Evolutionary conservation across 2,329 filamentous ascomycete species (phyloP).

Genomic region (Nakataea oryzae): DNA sequence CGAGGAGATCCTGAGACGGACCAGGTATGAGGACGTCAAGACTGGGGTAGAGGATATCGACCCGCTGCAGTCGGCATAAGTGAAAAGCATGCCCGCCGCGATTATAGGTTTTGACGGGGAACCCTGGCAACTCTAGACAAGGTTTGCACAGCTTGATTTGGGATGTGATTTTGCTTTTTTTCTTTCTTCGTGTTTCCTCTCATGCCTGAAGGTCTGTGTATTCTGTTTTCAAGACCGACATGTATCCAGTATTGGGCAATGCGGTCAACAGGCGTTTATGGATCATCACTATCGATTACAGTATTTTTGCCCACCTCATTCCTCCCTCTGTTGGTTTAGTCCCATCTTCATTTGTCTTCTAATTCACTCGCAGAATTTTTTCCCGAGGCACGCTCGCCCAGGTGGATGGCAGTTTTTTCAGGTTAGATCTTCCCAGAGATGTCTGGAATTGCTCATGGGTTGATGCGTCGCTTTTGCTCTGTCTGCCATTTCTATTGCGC

Average conservation of each 20-base stretch:
- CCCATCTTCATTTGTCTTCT: background rate
- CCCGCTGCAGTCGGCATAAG: constrained; percentile 38
- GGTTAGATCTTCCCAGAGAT: background rate
- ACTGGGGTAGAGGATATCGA: constrained; percentile 58
- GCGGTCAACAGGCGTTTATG: background rate
- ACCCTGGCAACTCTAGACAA: background rate
- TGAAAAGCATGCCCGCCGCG: no score
- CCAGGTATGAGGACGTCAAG: constrained; percentile 48
- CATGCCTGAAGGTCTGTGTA: background rate
- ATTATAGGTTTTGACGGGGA: background rate
- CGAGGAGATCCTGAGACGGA: constrained; percentile 86
- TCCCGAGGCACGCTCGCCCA: no score
- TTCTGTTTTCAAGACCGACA: background rate
- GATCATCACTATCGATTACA: background rate
- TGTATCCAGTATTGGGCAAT: background rate
- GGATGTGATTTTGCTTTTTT: background rate
- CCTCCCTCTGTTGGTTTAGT: background rate
- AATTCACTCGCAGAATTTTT: background rate
- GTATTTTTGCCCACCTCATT: background rate
- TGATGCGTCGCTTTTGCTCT: background rate
- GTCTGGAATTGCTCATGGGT: background rate
- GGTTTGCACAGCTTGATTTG: background rate
- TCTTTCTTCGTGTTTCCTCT: background rate
- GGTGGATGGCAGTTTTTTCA: no score
- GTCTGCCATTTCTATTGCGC: background rate